Evolutionary conservation across 352 stramenopile species (phyloP), one percentile per base, ranked within the genome.

Genomic region (Pythium vanterpoolii): DNA sequence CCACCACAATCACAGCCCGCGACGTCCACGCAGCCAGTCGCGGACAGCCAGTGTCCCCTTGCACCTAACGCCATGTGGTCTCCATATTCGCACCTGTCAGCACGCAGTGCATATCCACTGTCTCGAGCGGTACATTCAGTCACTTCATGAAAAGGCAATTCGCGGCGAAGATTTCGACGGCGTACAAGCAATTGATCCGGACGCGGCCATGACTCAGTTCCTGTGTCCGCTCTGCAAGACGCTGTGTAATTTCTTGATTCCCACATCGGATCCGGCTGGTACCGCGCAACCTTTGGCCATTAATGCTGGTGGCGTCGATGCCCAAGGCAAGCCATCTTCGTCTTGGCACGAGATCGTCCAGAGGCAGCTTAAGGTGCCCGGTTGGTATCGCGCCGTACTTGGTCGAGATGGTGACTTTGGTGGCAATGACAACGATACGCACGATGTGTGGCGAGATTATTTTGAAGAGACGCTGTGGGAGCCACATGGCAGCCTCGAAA

Each of bases 181-280:
- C 10, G 83, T 92, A 55, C 86, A 95, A 66, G 86, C 86, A 5
- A 93, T 95, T 38, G 86, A 95, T 63, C 82, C 82, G 9, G 86
- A 95, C 60, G 91, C 86, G 38, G 76, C 81, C 10, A 95, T 95
- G 86, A 95, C 81, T 6, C 86, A 98, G 63, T 97, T 97, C 26
- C 60, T 97, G 44, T 98, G 91, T 55, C 91, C 91, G 9, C 56
- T 98, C 47, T 98, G 91, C 69, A 98, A 98, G 72, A 95, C 77
- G 8, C 58, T 98, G 28, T 94, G 86, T 62, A 98, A 98, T 60
- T 92, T 96, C 43, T 66, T 98, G 27, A 80, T 98, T 28, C 90
- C 90, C 24, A 87, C 80, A 8, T 80, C 78, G 7, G 77, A 89
- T 46, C 79, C 80, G 5, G 65, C 67, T 24, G 48, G 61, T n/a